Conservation (phyloP, 768 basidiomycete species). For the Polyporus arcularius region DNA sequence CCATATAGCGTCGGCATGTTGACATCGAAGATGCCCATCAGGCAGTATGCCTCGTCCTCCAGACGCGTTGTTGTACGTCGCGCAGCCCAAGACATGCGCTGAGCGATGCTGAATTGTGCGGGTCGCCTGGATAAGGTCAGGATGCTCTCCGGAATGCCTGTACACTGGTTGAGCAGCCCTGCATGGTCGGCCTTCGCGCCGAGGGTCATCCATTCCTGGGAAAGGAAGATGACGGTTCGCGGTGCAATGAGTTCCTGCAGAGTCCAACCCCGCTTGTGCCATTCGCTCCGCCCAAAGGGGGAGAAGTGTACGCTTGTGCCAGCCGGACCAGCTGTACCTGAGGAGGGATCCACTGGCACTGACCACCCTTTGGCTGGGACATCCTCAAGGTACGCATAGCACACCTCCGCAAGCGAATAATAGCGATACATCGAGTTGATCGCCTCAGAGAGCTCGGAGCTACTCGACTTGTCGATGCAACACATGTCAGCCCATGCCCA, state of each 20-base stretch:
- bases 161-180: not conserved
- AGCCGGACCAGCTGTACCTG: not conserved
- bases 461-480: slow-evolving; percentile 4
- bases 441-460: slow-evolving; percentile 3
- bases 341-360: no score
- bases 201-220: not conserved
- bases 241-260: slow-evolving; percentile 10
- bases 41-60: slow-evolving; percentile 2
- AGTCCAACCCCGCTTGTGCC: slow-evolving; percentile 9
- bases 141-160: not conserved
- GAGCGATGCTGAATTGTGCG: not conserved
- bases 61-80: not conserved
- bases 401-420: not conserved
- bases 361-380: no score
- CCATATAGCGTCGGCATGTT: slow-evolving; percentile 3
- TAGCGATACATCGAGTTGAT: slow-evolving; percentile 4
- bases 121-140: not conserved
- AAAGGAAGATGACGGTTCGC: not conserved
- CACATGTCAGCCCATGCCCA: slow-evolving; percentile 5
- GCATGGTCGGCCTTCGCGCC: not conserved
- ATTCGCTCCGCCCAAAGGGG: not conserved
- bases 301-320: not conserved
- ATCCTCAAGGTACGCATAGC: slow-evolving; percentile 2
- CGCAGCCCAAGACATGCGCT: not conserved
- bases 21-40: not conserved